These are phyloP conservation scores for Ogataea pilisensis DNA, from an alignment of 805 yeast genomes.

Conservation along the genomic window DNA sequence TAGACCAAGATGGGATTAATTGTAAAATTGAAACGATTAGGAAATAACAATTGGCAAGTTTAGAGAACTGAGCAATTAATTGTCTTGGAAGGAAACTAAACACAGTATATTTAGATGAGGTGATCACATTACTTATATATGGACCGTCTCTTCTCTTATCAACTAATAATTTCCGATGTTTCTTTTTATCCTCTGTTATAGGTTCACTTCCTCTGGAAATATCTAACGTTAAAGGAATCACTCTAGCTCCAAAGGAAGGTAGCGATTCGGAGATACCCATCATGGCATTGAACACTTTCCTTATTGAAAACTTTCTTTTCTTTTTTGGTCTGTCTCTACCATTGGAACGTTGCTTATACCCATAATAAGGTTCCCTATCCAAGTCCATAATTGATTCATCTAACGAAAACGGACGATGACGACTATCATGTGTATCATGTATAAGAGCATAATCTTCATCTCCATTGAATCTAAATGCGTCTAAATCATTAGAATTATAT, in stretches of 20 bases:
- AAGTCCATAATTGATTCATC: conserved; percentile 26
- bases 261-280: conserved; percentile 45
- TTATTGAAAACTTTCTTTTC: background rate
- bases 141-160: conserved; percentile 70
- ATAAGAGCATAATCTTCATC: conserved; percentile 8
- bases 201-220: conserved; percentile 31
- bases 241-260: conserved; percentile 66
- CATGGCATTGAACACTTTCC: conserved; percentile 26
- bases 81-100: conserved; percentile 86
- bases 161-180: conserved; percentile 36
- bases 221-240: conserved; percentile 60
- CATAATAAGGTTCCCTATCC: conserved; percentile 15
- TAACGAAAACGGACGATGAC: conserved; percentile 1
- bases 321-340: conserved; percentile 5
- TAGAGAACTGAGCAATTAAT: conserved; percentile 84
- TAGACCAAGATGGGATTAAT: conserved; percentile 95
- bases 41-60: conserved; percentile 88
- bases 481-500: conserved; percentile 22
- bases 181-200: conserved; percentile 26
- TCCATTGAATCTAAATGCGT: conserved; percentile 13
- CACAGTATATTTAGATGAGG: conserved; percentile 81
- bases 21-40: conserved; percentile 87
- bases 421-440: background rate
- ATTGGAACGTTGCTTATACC: conserved; percentile 2
- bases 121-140: conserved; percentile 64